Evolutionary conservation across 192 early-diverging fungal species (phyloP).

Genomic region (Coemansia sp.): DNA sequence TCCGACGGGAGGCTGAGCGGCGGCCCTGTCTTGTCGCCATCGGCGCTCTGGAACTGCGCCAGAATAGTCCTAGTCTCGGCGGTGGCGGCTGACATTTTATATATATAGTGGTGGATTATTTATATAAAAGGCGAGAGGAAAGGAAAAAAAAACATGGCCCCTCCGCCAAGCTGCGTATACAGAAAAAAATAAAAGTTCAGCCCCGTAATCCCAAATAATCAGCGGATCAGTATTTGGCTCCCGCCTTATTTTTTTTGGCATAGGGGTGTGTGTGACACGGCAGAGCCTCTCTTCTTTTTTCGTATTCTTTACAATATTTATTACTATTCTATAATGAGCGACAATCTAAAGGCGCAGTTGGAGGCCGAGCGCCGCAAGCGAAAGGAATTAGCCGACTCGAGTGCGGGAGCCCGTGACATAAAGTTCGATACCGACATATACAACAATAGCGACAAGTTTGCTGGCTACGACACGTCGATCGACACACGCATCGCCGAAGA

Average conservation of each 20-base stretch:
- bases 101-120: neutral
- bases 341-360: constrained; percentile 37
- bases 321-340: constrained; percentile 9
- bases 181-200: neutral
- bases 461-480: constrained; percentile 69
- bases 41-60: constrained; percentile 73
- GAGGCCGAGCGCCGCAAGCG: constrained; percentile 40
- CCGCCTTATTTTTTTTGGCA: neutral
- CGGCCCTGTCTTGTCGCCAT: constrained; percentile 81
- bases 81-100: neutral
- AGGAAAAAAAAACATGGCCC: neutral
- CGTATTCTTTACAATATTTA: neutral
- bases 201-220: neutral
- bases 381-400: constrained; percentile 15
- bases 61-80: constrained; percentile 20
- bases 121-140: neutral
- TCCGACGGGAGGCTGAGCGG: constrained; percentile 85
- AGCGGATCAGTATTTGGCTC: neutral
- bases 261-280: neutral
- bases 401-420: neutral
- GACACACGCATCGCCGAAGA: neutral
- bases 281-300: neutral
- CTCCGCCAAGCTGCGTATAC: too few species aligned
- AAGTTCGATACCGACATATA: constrained; percentile 78
- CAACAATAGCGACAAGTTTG: constrained; percentile 63